phyloP scores from a whole-genome alignment of 2,329 filamentous ascomycete species.

The Aspergillus neotritici region DNA sequence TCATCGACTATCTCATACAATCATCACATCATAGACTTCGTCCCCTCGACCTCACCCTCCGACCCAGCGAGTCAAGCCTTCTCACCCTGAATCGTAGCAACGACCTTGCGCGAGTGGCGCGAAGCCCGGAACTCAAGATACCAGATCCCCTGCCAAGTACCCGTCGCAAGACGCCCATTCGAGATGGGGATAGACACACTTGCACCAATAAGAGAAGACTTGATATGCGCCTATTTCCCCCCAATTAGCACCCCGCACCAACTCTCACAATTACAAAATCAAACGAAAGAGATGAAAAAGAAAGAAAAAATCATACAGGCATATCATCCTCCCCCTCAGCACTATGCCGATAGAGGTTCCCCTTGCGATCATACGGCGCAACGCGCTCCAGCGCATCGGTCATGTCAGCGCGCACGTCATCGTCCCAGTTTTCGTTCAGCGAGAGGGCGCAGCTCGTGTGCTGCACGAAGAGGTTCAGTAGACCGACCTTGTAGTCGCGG shows the following conservation, averaged over 20 bases:
- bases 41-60: neutral
- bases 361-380: constrained; percentile 72
- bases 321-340: constrained; percentile 90
- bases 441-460: constrained; percentile 88
- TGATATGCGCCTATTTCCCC: constrained; percentile 70
- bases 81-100: constrained; percentile 93
- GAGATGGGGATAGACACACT: constrained; percentile 87
- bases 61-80: constrained; percentile 37
- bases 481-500: constrained; percentile 71
- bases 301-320: constrained; percentile 59
- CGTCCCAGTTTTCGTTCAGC: constrained; percentile 87
- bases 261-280: neutral
- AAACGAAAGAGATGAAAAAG: constrained; percentile 3
- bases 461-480: constrained; percentile 87
- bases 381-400: constrained; percentile 87
- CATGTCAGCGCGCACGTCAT: constrained; percentile 88
- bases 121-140: constrained; percentile 79
- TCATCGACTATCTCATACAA: neutral
- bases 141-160: constrained; percentile 71
- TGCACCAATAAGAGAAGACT: constrained; percentile 80
- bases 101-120: constrained; percentile 72
- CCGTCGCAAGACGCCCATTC: constrained; percentile 68
- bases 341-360: constrained; percentile 74
- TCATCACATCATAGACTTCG: constrained; percentile 13
- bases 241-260: neutral